A percentile compares a stretch with the other conserved stretches of the same genome.
phyloP scores from a whole-genome alignment of 805 yeast species.

The Cyberlindnera xishuangbannaensis region DNA sequence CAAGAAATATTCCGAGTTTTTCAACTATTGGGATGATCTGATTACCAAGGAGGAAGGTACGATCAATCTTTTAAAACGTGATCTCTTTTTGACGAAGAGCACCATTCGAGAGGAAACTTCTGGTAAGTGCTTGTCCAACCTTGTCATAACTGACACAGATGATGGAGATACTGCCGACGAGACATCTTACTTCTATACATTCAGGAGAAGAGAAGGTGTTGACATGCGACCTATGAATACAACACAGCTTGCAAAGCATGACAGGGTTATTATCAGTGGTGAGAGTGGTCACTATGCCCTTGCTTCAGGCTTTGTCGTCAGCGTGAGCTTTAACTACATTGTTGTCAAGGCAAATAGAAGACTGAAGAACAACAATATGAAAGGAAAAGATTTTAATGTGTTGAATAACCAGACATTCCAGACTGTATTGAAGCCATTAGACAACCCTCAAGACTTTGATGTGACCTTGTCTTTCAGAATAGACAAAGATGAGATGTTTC shows the following conservation, averaged over 20 bases:
- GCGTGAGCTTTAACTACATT: conserved; percentile 37
- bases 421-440: conserved; percentile 35
- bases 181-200: conserved; percentile 40
- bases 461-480: conserved; percentile 44
- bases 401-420: conserved; percentile 43
- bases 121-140: conserved; percentile 53
- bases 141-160: conserved; percentile 33
- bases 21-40: conserved; percentile 66
- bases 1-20: conserved; percentile 46
- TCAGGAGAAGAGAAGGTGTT: conserved; percentile 31
- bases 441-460: conserved; percentile 9
- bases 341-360: conserved; percentile 49
- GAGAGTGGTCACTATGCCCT: conserved; percentile 73
- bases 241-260: conserved; percentile 51
- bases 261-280: conserved; percentile 70
- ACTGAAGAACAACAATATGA: conserved; percentile 33
- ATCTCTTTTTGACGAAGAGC: conserved; percentile 52
- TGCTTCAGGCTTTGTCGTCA: conserved; percentile 52
- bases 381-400: conserved; percentile 36
- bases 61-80: conserved; percentile 43
- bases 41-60: conserved; percentile 71
- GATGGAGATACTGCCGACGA: conserved; percentile 18
- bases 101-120: conserved; percentile 51
- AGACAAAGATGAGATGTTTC: conserved; percentile 74
- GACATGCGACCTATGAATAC: conserved; percentile 20